Percentiles rank a stretch among this genome's conserved stretches.
phyloP scores from a whole-genome alignment of 805 yeast genomes.

The Yarrowia yakushimensis region DNA sequence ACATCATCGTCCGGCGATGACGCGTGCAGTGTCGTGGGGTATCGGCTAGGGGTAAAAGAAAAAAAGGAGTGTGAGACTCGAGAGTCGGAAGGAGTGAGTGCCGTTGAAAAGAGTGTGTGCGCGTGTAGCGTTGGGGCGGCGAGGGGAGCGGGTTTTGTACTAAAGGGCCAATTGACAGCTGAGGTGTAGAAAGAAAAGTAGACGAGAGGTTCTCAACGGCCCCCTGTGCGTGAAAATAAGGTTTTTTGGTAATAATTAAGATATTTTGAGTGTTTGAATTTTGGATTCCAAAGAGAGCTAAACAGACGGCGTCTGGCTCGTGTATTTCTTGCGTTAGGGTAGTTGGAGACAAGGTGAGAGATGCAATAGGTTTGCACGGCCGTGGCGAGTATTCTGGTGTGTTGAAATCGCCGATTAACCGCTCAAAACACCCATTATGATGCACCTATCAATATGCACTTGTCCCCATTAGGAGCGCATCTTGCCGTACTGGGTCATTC shows the following conservation, averaged over 20 bases:
- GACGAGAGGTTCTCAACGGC: not conserved
- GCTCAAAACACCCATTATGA: not conserved
- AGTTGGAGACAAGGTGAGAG: not conserved
- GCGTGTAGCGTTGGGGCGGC: not conserved
- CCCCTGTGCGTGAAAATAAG: too few species aligned
- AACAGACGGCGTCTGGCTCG: not conserved
- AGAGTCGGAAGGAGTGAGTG: not conserved
- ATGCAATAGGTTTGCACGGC: not conserved
- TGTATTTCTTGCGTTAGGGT: not conserved
- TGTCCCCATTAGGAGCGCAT: not conserved
- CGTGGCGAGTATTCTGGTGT: too few species aligned
- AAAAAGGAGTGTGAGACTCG: not conserved
- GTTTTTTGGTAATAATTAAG: too few species aligned
- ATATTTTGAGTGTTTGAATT: too few species aligned
- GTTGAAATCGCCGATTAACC: not conserved
- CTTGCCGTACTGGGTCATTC: slow-evolving; percentile 16
- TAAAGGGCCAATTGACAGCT: not conserved
- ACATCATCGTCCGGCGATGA: slow-evolving; percentile 24
- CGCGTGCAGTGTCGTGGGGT: not conserved
- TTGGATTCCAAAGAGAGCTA: not conserved
- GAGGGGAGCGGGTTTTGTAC: not conserved
- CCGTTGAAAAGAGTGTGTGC: slow-evolving; percentile 18
- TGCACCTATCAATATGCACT: not conserved
- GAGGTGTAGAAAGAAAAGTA: not conserved
- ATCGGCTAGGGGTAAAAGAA: not conserved